phyloP scores from a whole-genome alignment of 495 filamentous ascomycete species.

The Aspergillus coremiiformis region DNA sequence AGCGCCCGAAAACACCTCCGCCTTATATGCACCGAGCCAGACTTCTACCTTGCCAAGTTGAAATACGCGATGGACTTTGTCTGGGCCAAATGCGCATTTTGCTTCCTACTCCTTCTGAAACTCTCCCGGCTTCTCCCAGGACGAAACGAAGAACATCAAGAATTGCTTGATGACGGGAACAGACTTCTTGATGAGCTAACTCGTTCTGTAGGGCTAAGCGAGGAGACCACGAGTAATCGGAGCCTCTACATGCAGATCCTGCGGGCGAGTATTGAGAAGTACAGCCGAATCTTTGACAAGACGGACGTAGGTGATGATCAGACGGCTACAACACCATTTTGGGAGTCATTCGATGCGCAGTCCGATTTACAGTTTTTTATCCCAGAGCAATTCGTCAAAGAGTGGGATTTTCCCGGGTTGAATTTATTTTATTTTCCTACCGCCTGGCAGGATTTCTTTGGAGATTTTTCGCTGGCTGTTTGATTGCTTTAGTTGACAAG shows the following conservation, averaged over 20 bases:
- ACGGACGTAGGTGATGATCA: constrained; percentile 3
- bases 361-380: constrained; percentile 45
- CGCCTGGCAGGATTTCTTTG: constrained; percentile 39
- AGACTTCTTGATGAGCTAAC: constrained; percentile 37
- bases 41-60: constrained; percentile 42
- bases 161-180: constrained; percentile 37
- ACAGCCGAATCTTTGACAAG: constrained; percentile 33
- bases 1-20: constrained; percentile 45
- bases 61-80: constrained; percentile 51
- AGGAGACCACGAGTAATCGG: constrained; percentile 20
- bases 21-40: constrained; percentile 32
- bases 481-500: background rate
- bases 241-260: constrained; percentile 40
- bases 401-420: constrained; percentile 49
- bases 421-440: constrained; percentile 47
- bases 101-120: constrained; percentile 44
- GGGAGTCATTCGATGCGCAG: constrained; percentile 40
- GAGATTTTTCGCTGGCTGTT: constrained; percentile 30
- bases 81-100: constrained; percentile 50
- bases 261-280: constrained; percentile 43
- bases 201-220: constrained; percentile 19
- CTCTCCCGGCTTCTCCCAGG: constrained; percentile 43
- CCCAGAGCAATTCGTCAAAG: constrained; percentile 44
- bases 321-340: constrained; percentile 25
- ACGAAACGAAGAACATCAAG: constrained; percentile 28